Evolutionary conservation across 1,284 basidiomycete species (phyloP).

Genomic region (Pseudozyma flocculosa): DNA sequence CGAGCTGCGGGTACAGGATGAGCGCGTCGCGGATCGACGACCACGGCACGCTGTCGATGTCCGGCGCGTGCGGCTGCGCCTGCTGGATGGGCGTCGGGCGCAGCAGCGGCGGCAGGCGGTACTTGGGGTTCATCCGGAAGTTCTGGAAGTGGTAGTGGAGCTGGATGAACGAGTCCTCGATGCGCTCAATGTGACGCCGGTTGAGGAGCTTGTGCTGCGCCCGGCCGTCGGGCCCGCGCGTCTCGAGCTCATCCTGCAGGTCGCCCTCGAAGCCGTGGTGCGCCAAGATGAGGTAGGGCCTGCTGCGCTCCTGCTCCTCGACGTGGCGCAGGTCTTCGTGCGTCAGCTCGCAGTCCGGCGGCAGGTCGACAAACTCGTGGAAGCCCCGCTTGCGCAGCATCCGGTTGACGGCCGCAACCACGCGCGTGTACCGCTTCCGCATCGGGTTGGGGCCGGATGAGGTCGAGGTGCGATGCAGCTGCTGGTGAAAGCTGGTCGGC

Average conservation of each 20-base stretch:
- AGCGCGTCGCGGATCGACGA: conserved; percentile 33
- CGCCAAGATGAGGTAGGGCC: conserved; percentile 22
- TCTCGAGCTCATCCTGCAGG: neutral
- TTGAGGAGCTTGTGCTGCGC: neutral
- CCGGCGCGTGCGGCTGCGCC: conserved; percentile 32
- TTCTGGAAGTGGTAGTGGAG: conserved; percentile 34
- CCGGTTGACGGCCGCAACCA: conserved; percentile 20
- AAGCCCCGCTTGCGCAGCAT: conserved; percentile 23
- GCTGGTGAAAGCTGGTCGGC: no score
- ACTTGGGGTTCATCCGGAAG: conserved; percentile 21
- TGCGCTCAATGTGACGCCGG: conserved; percentile 5
- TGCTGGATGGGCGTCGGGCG: conserved; percentile 33
- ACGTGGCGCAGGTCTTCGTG: conserved; percentile 13
- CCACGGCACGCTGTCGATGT: conserved; percentile 33
- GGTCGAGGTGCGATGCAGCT: no score
- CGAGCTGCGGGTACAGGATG: conserved; percentile 23
- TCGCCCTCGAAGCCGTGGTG: neutral
- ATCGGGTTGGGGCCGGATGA: conserved; percentile 2
- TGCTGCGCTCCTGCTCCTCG: conserved; percentile 12
- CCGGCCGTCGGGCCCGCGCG: neutral
- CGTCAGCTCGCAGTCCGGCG: conserved; percentile 11
- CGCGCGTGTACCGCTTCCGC: conserved; percentile 8
- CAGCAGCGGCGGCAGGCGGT: conserved; percentile 34
- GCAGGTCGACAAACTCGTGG: conserved; percentile 13
- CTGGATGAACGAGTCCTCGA: conserved; percentile 15